Base-by-base conservation (phyloP, 2,329 filamentous ascomycete species). In the Oidium heveae region DNA sequence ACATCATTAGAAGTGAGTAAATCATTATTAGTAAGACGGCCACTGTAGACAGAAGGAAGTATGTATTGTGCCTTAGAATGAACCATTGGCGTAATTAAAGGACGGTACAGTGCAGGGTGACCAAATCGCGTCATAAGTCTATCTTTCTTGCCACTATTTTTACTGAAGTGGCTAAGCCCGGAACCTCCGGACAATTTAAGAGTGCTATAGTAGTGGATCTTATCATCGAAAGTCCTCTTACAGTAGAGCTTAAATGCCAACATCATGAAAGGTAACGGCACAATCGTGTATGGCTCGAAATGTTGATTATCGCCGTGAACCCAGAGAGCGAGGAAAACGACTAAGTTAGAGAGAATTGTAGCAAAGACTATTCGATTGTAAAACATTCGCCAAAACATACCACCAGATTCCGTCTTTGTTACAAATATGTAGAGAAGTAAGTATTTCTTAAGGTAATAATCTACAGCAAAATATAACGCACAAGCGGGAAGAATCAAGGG, bases 401-500 rank as follows among this genome's bases (percentile, higher is more conserved):
- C 91, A 9, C 88, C 91, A 0, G 88, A 95, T 65, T 98, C 91
- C 32, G 83, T 94, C 71, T 96, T 98, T 50, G 91, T 98, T 59
- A 94, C 77, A 64, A 95, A 96, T 59, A 95, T 83, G 68, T 98
- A 94, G 60, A 96, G 75, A 41, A 96, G 70, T 49, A 95, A 72
- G 64, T 98, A 98, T 69, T 96, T 96, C 74, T 94, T 95, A 64
- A 96, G 73, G 68, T 82, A 86, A 4, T 81, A 80, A 66, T 98
- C 91, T 53, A 98, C 72, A 53, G 72, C 70, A 66, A 96, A 96
- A 72, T 95, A 98, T 33, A 95, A 69, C 1, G 88, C 87, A 0
- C 85, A 86, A 41, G 93, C 84, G 0, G 85, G 80, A 8, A 98
- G 73, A 1, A 91, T 83, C 24, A 96, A 73, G 0, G 91, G 91